Conservation (phyloP, 2,329 filamentous ascomycete genomes). For the Ascochyta clinopodiicola region DNA sequence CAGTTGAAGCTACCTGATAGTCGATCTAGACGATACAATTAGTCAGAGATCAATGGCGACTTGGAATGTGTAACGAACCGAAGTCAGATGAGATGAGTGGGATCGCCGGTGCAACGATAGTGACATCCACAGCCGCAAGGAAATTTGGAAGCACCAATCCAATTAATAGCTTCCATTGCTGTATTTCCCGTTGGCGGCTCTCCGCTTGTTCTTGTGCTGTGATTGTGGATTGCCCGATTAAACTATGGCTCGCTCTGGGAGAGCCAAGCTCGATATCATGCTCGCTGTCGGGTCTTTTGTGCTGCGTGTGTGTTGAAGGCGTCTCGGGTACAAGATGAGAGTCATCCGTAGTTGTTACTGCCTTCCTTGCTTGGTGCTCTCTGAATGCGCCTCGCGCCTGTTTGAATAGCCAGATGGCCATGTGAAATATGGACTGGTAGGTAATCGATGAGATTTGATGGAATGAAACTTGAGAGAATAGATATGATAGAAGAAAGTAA, state of each 20-base stretch:
- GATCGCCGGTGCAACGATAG: slow-evolving; percentile 67
- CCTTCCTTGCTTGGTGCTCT: slow-evolving; percentile 31
- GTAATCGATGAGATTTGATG: not conserved
- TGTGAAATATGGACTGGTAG: not conserved
- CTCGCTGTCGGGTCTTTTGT: not conserved
- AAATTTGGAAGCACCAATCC: slow-evolving; percentile 67
- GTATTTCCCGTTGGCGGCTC: slow-evolving; percentile 38
- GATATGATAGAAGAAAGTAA: not conserved
- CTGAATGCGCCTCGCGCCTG: slow-evolving; percentile 31
- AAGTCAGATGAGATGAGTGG: slow-evolving; percentile 71
- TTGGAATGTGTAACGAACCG: slow-evolving; percentile 42
- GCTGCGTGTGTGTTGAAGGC: slow-evolving; percentile 1
- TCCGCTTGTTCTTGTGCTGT: slow-evolving; percentile 20
- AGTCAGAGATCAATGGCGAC: not conserved
- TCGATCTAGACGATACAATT: slow-evolving; percentile 48
- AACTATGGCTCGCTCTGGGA: slow-evolving; percentile 1
- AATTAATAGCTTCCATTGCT: slow-evolving; percentile 66
- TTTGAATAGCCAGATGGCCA: slow-evolving; percentile 31
- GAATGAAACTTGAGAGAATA: too few relatives aligned
- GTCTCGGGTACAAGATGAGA: slow-evolving; percentile 32
- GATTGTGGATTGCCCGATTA: slow-evolving; percentile 5
- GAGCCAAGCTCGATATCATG: slow-evolving; percentile 7
- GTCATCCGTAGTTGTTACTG: slow-evolving; percentile 31
- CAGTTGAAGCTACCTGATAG: slow-evolving; percentile 62
- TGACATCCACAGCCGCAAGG: slow-evolving; percentile 68